Conservation (phyloP, 2,329 filamentous ascomycete genomes). For the Sporothrix pseudoabietina region DNA sequence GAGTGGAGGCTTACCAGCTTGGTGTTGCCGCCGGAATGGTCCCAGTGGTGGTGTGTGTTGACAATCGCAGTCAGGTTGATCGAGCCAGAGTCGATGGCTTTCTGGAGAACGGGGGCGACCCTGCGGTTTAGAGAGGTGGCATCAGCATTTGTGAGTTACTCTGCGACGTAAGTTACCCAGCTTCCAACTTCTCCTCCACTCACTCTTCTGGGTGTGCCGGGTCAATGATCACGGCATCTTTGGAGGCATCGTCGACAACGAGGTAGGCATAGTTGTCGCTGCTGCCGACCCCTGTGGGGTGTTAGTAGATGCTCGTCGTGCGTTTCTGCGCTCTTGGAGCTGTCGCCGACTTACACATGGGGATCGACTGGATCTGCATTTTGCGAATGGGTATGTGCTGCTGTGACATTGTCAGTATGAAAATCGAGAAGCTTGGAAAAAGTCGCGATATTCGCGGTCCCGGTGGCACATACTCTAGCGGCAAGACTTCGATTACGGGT, state of each 20-base stretch:
- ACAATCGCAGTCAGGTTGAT: conserved; percentile 88
- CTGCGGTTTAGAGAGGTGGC: conserved; percentile 42
- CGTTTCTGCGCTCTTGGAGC: no score
- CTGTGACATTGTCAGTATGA: conserved; percentile 34
- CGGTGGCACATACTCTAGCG: conserved; percentile 1
- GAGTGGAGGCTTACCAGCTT: conserved; percentile 61
- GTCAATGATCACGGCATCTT: conserved; percentile 77
- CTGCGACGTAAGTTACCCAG: no score
- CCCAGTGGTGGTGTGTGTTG: conserved; percentile 96
- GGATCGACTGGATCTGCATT: conserved; percentile 88
- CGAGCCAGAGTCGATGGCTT: conserved; percentile 68
- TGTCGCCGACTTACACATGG: conserved; percentile 70
- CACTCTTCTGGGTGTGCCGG: conserved; percentile 79
- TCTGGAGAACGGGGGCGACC: conserved; percentile 67
- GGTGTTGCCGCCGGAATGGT: conserved; percentile 90
- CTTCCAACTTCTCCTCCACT: conserved; percentile 37
- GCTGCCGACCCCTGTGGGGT: conserved; percentile 67
- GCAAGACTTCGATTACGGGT: neutral
- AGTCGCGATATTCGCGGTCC: neutral
- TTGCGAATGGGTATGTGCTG: conserved; percentile 47
- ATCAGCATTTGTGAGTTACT: neutral
- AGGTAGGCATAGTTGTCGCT: conserved; percentile 86
- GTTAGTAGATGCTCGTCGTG: neutral
- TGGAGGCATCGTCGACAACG: conserved; percentile 74
- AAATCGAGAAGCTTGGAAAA: neutral